These are phyloP conservation scores for Quercus ilex DNA, from an alignment of 306 rosid genomes.

Conservation along the genomic window DNA sequence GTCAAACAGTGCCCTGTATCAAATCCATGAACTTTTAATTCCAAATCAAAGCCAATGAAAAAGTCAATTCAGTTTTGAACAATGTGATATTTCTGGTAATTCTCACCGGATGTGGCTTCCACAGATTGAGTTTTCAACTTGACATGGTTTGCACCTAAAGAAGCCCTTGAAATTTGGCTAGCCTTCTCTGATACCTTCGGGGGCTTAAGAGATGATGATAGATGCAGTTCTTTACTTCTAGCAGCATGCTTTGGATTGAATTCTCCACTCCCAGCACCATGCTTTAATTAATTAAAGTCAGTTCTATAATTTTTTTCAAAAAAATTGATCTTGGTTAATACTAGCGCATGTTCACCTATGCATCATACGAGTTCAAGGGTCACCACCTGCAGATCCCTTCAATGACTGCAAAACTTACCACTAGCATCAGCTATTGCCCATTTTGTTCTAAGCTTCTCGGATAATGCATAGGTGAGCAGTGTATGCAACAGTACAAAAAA, in stretches of 20 bases:
- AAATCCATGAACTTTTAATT: slow-evolving; percentile 1
- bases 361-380: background rate
- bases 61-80: background rate
- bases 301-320: background rate
- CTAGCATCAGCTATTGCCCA: background rate
- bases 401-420: background rate
- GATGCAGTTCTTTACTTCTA: slow-evolving; percentile 25
- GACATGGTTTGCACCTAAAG: slow-evolving; percentile 22
- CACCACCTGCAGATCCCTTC: background rate
- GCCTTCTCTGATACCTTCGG: slow-evolving; percentile 28
- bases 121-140: slow-evolving; percentile 17
- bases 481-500: background rate
- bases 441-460: background rate
- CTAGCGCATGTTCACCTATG: background rate
- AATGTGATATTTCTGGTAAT: background rate
- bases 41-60: background rate
- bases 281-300: slow-evolving; percentile 22
- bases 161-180: slow-evolving; percentile 20
- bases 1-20: slow-evolving; percentile 30
- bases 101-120: slow-evolving; percentile 33
- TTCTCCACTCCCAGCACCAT: slow-evolving; percentile 20
- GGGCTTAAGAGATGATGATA: slow-evolving; percentile 35
- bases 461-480: background rate
- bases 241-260: slow-evolving; percentile 14
- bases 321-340: background rate